These are phyloP conservation scores for Annulohypoxylon maeteangense DNA, from an alignment of 495 filamentous ascomycete species.

Conservation along the genomic window DNA sequence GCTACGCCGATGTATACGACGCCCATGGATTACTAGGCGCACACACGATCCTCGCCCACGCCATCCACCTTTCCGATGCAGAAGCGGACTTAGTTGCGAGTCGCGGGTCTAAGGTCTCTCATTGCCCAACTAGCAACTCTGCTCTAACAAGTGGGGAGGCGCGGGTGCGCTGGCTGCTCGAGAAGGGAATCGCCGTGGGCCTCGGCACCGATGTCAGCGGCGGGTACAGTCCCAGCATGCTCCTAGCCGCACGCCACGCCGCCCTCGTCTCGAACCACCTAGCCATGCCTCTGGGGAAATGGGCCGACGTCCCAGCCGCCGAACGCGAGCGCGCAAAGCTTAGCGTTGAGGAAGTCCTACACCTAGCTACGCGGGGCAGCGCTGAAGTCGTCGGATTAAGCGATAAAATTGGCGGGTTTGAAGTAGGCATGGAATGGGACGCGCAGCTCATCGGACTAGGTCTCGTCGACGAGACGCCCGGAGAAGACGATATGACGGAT, in stretches of 20 bases:
- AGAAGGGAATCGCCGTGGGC: constrained; percentile 79
- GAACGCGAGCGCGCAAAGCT: constrained; percentile 64
- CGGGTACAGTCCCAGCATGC: constrained; percentile 80
- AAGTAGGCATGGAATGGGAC: constrained; percentile 90
- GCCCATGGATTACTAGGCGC: constrained; percentile 70
- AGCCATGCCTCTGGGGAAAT: constrained; percentile 59
- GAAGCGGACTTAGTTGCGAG: constrained; percentile 72
- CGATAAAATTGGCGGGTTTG: constrained; percentile 77
- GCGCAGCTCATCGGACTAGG: constrained; percentile 78
- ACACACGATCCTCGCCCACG: constrained; percentile 87
- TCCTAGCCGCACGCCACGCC: constrained; percentile 83
- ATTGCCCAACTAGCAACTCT: constrained; percentile 89
- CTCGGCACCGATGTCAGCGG: constrained; percentile 91
- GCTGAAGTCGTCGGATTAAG: constrained; percentile 79
- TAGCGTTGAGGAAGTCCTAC: constrained; percentile 86
- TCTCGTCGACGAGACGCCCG: constrained; percentile 48
- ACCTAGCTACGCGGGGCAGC: constrained; percentile 83
- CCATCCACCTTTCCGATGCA: constrained; percentile 72
- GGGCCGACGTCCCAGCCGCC: constrained; percentile 37
- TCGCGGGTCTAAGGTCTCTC: constrained; percentile 72
- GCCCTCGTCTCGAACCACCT: constrained; percentile 75
- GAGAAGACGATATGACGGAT: constrained; percentile 43
- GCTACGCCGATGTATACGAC: constrained; percentile 87
- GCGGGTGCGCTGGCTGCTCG: constrained; percentile 75
- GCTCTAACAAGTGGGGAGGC: constrained; percentile 79